phyloP scores from a whole-genome alignment of 2,329 filamentous ascomycete species.

The Colletotrichum incanum region DNA sequence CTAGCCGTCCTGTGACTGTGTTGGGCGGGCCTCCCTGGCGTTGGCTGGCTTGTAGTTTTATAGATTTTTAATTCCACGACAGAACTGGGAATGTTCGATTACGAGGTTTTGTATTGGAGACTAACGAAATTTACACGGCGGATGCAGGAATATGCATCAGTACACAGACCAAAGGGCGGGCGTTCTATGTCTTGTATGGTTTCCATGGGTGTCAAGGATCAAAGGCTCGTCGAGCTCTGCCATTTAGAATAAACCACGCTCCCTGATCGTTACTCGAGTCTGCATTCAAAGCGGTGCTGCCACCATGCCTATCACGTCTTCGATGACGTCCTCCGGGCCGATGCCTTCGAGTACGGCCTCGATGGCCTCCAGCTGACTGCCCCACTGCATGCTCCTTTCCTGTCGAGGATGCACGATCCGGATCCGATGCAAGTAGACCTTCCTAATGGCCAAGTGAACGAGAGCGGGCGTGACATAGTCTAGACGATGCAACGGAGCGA shows the following conservation, averaged over 20 bases:
- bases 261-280: slow-evolving; percentile 6
- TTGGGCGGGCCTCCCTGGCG: slow-evolving; percentile 25
- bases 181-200: slow-evolving; percentile 36
- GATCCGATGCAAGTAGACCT: slow-evolving; percentile 91
- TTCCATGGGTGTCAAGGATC: slow-evolving; percentile 31
- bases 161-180: slow-evolving; percentile 36
- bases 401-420: slow-evolving; percentile 76
- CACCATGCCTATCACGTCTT: slow-evolving; percentile 74
- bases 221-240: slow-evolving; percentile 19
- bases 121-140: slow-evolving; percentile 30
- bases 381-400: slow-evolving; percentile 94
- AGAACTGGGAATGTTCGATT: slow-evolving; percentile 42
- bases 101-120: slow-evolving; percentile 31
- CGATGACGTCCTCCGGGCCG: slow-evolving; percentile 74
- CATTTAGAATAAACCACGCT: slow-evolving; percentile 32
- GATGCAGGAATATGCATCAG: slow-evolving; percentile 32
- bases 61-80: slow-evolving; percentile 46
- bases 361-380: slow-evolving; percentile 82
- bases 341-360: slow-evolving; percentile 75
- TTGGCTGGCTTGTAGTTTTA: slow-evolving; percentile 41
- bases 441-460: slow-evolving; percentile 84
- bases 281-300: slow-evolving; percentile 64
- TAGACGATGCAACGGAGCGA: slow-evolving; percentile 86
- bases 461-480: slow-evolving; percentile 88
- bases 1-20: slow-evolving; percentile 8